A percentile compares a stretch with the other conserved stretches of the same genome.
phyloP scores from a whole-genome alignment of 1,284 basidiomycete species.

The Irpex rosettiformis region DNA sequence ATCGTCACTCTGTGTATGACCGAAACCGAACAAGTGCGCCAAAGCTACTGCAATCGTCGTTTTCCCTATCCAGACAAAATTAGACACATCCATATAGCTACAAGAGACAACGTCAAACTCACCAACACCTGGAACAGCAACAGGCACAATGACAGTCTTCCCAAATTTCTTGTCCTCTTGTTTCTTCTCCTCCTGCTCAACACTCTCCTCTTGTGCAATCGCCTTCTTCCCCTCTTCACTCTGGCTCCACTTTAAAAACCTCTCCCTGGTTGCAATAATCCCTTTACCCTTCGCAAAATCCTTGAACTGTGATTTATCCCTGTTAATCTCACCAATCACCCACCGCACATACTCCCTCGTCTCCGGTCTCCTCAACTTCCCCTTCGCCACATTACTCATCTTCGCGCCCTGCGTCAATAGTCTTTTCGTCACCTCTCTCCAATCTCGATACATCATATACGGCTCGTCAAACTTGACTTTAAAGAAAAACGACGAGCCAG shows the following conservation, averaged over 20 bases:
- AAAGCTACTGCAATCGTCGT: slow-evolving; percentile 85
- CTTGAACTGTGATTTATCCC: slow-evolving; percentile 60
- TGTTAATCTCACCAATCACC: slow-evolving; percentile 69
- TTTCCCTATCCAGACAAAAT: slow-evolving; percentile 62
- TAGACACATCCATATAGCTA: not conserved
- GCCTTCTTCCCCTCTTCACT: slow-evolving; percentile 41
- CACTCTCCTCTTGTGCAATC: slow-evolving; percentile 28
- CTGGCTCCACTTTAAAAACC: slow-evolving; percentile 72
- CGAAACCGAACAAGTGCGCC: slow-evolving; percentile 74
- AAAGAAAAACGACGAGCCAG: slow-evolving; percentile 94
- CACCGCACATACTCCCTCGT: slow-evolving; percentile 65
- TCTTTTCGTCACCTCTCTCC: slow-evolving; percentile 89
- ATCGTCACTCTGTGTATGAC: slow-evolving; percentile 92
- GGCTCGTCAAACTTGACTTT: slow-evolving; percentile 99
- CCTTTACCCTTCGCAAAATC: slow-evolving; percentile 71
- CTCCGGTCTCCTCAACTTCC: slow-evolving; percentile 64
- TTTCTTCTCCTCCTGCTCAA: slow-evolving; percentile 34
- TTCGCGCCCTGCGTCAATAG: slow-evolving; percentile 48
- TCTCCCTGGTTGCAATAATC: slow-evolving; percentile 82
- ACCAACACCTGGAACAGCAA: slow-evolving; percentile 94
- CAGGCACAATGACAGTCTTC: slow-evolving; percentile 86
- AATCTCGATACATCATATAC: slow-evolving; percentile 98
- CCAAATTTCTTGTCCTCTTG: slow-evolving; percentile 38
- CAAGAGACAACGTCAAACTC: slow-evolving; percentile 27
- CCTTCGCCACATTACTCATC: slow-evolving; percentile 45